Evolutionary conservation across 2,329 filamentous ascomycete genomes (phyloP).

Genomic region (Helotiales sp.): DNA sequence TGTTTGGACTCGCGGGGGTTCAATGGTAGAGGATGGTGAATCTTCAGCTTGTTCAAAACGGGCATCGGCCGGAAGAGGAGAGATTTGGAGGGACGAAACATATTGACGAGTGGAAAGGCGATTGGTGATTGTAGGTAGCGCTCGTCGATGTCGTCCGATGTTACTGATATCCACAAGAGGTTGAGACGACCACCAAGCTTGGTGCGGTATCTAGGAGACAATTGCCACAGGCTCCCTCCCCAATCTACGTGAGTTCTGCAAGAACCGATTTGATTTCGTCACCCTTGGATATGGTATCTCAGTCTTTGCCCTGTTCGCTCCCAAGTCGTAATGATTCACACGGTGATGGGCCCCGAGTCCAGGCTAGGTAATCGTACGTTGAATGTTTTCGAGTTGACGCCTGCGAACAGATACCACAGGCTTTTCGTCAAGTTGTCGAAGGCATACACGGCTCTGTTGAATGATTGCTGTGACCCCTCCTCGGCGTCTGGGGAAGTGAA

Average conservation of each 20-base stretch:
- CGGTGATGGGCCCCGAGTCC: neutral
- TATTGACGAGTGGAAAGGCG: conserved; percentile 23
- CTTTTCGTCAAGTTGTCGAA: neutral
- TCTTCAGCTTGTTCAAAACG: conserved; percentile 48
- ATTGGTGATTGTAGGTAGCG: neutral
- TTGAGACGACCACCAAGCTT: neutral
- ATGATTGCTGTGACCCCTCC: neutral
- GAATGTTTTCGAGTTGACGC: too few relatives aligned
- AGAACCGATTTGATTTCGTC: too few relatives aligned
- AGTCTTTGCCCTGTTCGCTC: neutral
- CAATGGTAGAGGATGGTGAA: conserved; percentile 57
- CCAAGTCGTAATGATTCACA: neutral
- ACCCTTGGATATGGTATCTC: too few relatives aligned
- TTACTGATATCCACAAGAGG: neutral
- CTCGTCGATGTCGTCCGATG: neutral
- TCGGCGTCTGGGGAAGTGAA: neutral
- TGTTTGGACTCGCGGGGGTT: conserved; percentile 62
- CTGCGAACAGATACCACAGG: too few relatives aligned
- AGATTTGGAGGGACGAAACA: conserved; percentile 57
- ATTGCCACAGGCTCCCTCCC: neutral
- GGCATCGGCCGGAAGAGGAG: conserved; percentile 54
- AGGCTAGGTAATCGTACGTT: too few relatives aligned
- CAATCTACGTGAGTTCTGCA: too few relatives aligned
- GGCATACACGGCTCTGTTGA: neutral
- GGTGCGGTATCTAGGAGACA: neutral